Conservation (phyloP, 2,329 filamentous ascomycete species). For the Phaeomoniella chlamydospora region DNA sequence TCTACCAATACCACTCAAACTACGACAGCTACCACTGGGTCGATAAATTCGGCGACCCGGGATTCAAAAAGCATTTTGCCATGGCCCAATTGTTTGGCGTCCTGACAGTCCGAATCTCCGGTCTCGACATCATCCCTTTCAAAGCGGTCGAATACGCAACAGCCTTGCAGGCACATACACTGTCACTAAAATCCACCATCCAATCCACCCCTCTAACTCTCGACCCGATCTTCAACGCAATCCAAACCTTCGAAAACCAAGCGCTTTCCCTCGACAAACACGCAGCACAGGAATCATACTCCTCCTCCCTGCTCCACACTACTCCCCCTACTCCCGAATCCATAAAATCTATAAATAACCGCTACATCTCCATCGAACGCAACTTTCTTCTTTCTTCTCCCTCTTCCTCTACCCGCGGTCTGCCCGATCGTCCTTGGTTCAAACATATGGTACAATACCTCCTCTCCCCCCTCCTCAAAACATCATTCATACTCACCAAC, state of each 20-base stretch:
- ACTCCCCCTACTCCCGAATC: slow-evolving; percentile 7
- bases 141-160: slow-evolving; percentile 22
- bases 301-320: slow-evolving; percentile 2
- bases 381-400: too few species aligned
- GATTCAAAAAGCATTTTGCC: slow-evolving; percentile 32
- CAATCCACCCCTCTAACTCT: slow-evolving; percentile 6
- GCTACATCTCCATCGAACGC: slow-evolving; percentile 29
- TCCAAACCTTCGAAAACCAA: slow-evolving; percentile 23
- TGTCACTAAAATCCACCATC: slow-evolving; percentile 17
- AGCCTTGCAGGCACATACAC: slow-evolving; percentile 20
- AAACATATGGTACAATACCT: slow-evolving; percentile 29
- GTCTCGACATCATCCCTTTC: slow-evolving; percentile 22
- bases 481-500: too few species aligned
- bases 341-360: slow-evolving; percentile 24
- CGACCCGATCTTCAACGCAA: slow-evolving; percentile 17
- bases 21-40: slow-evolving; percentile 39
- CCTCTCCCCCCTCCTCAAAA: too few species aligned
- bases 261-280: too few species aligned
- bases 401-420: slow-evolving; percentile 28
- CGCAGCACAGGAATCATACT: slow-evolving; percentile 10
- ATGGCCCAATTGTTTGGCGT: slow-evolving; percentile 33
- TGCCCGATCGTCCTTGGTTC: slow-evolving; percentile 29
- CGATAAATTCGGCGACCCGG: slow-evolving; percentile 34
- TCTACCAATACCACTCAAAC: slow-evolving; percentile 33
- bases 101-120: slow-evolving; percentile 25